These are phyloP conservation scores for Echium plantagineum DNA, from an alignment of 257 asterid genomes.

Conservation along the genomic window DNA sequence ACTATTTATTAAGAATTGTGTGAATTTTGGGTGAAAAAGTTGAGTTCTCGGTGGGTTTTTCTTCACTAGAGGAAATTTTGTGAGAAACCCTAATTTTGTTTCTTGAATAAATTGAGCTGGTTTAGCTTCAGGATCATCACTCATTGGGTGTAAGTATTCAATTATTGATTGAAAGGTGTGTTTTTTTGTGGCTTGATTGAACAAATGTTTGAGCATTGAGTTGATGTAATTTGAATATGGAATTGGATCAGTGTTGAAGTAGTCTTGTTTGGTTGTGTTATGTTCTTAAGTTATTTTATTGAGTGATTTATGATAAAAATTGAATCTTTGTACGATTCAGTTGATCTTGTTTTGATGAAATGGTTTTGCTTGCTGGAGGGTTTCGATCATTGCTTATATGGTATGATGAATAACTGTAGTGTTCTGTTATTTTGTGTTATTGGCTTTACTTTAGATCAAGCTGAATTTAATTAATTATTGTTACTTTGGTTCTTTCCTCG, in stretches of 20 bases:
- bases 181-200: neutral
- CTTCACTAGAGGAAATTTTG: constrained; percentile 5
- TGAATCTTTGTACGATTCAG: too few species aligned
- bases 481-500: too few species aligned
- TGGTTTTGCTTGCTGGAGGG: too few species aligned
- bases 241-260: neutral
- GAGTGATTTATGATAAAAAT: too few species aligned
- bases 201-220: neutral
- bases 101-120: constrained; percentile 14
- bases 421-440: too few species aligned
- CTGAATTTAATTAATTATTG: too few species aligned
- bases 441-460: too few species aligned
- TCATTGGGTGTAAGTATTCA: constrained; percentile 14
- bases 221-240: constrained; percentile 1
- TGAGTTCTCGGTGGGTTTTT: neutral
- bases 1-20: neutral
- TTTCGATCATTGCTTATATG: too few species aligned
- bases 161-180: neutral
- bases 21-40: too few species aligned
- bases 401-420: too few species aligned
- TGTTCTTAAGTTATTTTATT: neutral
- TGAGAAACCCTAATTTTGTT: constrained; percentile 26
- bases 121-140: constrained; percentile 12
- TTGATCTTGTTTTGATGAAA: too few species aligned
- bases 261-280: neutral